Evolutionary conservation across 805 yeast genomes (phyloP), one percentile per base, ranked within the genome.

Genomic region (Candida nonsorbophila): DNA sequence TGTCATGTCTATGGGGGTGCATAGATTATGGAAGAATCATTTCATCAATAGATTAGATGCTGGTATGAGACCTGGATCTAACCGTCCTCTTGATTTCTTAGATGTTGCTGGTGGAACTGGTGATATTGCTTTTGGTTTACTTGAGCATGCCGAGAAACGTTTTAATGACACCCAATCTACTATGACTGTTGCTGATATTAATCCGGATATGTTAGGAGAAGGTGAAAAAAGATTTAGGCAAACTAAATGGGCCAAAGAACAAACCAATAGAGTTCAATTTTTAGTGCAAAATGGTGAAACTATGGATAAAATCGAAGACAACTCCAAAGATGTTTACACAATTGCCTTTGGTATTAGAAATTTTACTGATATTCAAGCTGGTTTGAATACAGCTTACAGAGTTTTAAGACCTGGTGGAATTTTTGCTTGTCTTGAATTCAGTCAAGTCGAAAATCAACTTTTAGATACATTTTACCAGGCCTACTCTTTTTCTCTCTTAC

Each of bases 31-130:
- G 98, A 92, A 92, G 53, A 77, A 74, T 49, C 95, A 88, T 51
- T 82, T 92, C 53, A 87, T 92, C 47, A 71, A 77, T 44, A 77
- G 84, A 42, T 65, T 92, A 33, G 96, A 92, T 51, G 94, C 97
- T 24, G 98, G 98, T 19, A 77, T 77, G 66, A 74, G 97, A 50
- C 90, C 95, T 4, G 94, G 90, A 25, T 73, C 77, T 9, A 54
- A 63, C 9, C 74, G 79, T 41, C 95, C 96, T 3, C 65, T 92
- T 45, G 75, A 79, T 34, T 90, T 92, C 49, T 69, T 92, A 40
- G 98, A 92, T 57, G 97, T 92, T 33, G 98, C 98, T 16, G 98
- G 98, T 36, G 98, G 98, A 14, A 86, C 97, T 7, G 98, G 98
- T 26, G 98, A 92, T 51, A 90, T 92, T 58, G 98, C 98, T 1